Percentiles rank a stretch among this genome's conserved stretches.
These are phyloP conservation scores for Aquilaria yunnanensis DNA, from an alignment of 345 rosid genomes.

Conservation along the genomic window DNA sequence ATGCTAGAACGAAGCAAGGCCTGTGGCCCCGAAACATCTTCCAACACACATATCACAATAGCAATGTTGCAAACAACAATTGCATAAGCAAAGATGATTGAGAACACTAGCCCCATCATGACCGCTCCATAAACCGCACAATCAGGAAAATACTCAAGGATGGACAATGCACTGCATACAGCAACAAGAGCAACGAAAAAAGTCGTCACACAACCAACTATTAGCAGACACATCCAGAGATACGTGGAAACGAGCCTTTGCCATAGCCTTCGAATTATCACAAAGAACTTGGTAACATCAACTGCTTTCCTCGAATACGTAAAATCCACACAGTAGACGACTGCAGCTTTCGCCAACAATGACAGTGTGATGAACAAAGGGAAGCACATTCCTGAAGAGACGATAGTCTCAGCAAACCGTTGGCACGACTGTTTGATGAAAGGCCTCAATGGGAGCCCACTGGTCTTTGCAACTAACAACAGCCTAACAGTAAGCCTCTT, in stretches of 20 bases:
- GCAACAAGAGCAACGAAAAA: conserved; percentile 60
- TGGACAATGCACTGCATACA: conserved; percentile 44
- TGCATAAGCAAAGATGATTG: conserved; percentile 73
- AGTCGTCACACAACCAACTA: conserved; percentile 51
- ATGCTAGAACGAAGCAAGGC: conserved; percentile 61
- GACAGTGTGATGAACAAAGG: conserved; percentile 66
- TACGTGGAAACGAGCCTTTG: conserved; percentile 58
- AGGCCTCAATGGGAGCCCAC: conserved; percentile 67
- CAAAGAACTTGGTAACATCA: conserved; percentile 40
- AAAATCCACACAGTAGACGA: conserved; percentile 77
- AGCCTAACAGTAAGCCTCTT: conserved; percentile 50
- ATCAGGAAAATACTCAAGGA: conserved; percentile 48
- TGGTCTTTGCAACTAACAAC: conserved; percentile 59
- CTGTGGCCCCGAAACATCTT: conserved; percentile 74
- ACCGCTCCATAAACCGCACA: conserved; percentile 51
- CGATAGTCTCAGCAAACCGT: conserved; percentile 56
- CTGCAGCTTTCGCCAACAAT: conserved; percentile 60
- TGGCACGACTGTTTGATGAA: conserved; percentile 59
- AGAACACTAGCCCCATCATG: conserved; percentile 55
- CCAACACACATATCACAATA: conserved; percentile 65
- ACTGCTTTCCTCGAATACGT: conserved; percentile 57
- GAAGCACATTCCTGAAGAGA: conserved; percentile 67
- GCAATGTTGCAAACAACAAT: conserved; percentile 69
- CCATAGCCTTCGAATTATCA: conserved; percentile 52
- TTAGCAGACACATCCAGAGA: conserved; percentile 57